These are phyloP conservation scores for Neurospora sublineolata DNA, from an alignment of 495 filamentous ascomycete species.

Conservation along the genomic window DNA sequence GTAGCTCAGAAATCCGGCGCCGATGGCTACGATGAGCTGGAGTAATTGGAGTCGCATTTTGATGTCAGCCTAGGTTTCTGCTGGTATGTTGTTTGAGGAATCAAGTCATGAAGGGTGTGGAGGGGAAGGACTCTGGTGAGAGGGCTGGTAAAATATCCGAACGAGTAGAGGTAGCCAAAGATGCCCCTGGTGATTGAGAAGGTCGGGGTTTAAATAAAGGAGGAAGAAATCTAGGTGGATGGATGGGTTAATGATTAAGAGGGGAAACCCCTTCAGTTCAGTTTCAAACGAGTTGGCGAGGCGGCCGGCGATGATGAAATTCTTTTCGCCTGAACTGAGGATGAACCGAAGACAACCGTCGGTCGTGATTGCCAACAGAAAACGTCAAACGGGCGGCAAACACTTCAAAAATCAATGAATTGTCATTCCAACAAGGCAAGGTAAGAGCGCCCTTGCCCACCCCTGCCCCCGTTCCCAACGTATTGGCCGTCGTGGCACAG, in stretches of 20 bases:
- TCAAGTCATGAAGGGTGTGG: not conserved
- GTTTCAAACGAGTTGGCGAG: not conserved
- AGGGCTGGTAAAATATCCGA: not conserved
- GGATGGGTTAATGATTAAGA: not conserved
- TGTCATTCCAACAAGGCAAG: not conserved
- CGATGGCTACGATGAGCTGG: not conserved
- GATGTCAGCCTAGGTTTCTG: not conserved
- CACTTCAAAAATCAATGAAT: not conserved
- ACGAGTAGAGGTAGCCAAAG: not conserved
- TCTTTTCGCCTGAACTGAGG: not conserved
- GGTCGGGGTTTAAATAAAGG: not conserved
- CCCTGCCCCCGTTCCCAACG: not conserved
- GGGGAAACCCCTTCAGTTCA: not conserved
- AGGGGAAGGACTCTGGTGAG: not conserved
- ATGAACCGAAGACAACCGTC: not conserved
- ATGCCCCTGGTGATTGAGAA: not conserved
- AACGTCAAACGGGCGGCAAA: not conserved
- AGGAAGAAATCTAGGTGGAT: not conserved
- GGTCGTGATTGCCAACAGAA: not conserved
- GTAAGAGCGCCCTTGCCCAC: not conserved
- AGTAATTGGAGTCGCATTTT: not conserved
- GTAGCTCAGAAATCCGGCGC: not conserved
- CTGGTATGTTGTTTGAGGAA: not conserved
- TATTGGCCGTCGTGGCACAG: not conserved
- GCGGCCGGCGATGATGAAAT: not conserved